Conservation (phyloP, 2,329 filamentous ascomycete genomes). For the Colletotrichum gloeosporioides region DNA sequence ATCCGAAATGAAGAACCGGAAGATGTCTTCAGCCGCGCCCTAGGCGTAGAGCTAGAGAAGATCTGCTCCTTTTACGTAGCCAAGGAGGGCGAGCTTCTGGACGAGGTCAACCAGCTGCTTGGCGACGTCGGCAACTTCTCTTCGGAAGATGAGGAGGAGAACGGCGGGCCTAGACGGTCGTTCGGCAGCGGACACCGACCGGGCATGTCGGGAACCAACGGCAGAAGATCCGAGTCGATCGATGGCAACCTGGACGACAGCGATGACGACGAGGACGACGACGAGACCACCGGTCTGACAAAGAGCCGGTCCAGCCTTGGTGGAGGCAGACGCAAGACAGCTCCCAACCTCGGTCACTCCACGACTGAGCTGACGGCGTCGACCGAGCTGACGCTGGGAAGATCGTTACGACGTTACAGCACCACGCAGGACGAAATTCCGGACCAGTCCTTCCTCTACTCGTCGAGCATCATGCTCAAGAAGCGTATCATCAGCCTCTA, state of each 20-base stretch:
- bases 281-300: slow-evolving; percentile 62
- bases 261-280: slow-evolving; percentile 69
- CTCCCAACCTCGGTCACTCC: slow-evolving; percentile 41
- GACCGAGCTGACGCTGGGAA: slow-evolving; percentile 57
- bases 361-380: slow-evolving; percentile 66
- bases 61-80: slow-evolving; percentile 88
- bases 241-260: slow-evolving; percentile 68
- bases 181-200: slow-evolving; percentile 24
- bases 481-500: slow-evolving; percentile 88
- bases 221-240: slow-evolving; percentile 44
- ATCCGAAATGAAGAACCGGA: slow-evolving; percentile 79
- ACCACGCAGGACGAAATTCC: slow-evolving; percentile 77
- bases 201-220: slow-evolving; percentile 41
- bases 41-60: slow-evolving; percentile 92
- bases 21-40: slow-evolving; percentile 77
- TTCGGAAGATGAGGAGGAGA: slow-evolving; percentile 42
- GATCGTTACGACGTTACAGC: slow-evolving; percentile 67
- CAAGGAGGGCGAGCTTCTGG: slow-evolving; percentile 87
- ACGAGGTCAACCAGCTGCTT: slow-evolving; percentile 79
- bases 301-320: slow-evolving; percentile 46
- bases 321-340: slow-evolving; percentile 39
- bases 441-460: slow-evolving; percentile 72
- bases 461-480: slow-evolving; percentile 83
- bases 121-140: slow-evolving; percentile 74
- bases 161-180: slow-evolving; percentile 12